Evolutionary conservation across 257 asterid species (phyloP), one percentile per base, ranked within the genome.

Genomic region (Coffea canephora): DNA sequence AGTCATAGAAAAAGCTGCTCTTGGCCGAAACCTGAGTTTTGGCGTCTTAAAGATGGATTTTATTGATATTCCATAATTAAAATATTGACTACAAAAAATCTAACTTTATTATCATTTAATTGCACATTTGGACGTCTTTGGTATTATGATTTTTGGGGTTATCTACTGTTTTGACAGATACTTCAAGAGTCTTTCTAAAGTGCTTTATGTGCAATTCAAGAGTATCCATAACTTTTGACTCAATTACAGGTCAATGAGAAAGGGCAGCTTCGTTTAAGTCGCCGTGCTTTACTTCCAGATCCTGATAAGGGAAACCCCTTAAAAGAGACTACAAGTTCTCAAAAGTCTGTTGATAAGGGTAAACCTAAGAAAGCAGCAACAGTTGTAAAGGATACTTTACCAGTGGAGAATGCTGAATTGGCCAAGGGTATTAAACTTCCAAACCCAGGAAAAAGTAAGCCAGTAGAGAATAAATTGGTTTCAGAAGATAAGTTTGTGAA

Each of bases 261-360:
- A 87, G 99, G 99, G 71, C 98, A 95, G 80, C 94, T 95, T 81
- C 93, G 99, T 55, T 80, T 95, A 83, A 95, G 99, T 84, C 94
- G 89, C 36, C 98, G 98, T 70, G 98, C 95, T 59, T 89, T 95
- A 83, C 97, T 95, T 85, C 97, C 99, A 21, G 92, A 95, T 39
- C 76, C 89, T 23, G 83, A 81, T 80, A 82, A 92, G 65, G 97
- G 87, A 82, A 91, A 89, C 86, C 85, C 82, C 46, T 34, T 73
- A 66, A 85, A 86, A 78, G 90, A 86, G 74, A 82, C 75, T 78
- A 71, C 77, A 36, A 87, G 54, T 82, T 49, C 87, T 59, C 89
- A 72, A 55, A 85, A 74, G 80, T 48, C 87, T 74, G 73, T 79
- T 36, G 97, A 88, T 76, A 87, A 85, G 84, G 84, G 81, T 84